Evolutionary conservation across 1,139 yeast species (phyloP).

Genomic region (Candida tunisiensis): DNA sequence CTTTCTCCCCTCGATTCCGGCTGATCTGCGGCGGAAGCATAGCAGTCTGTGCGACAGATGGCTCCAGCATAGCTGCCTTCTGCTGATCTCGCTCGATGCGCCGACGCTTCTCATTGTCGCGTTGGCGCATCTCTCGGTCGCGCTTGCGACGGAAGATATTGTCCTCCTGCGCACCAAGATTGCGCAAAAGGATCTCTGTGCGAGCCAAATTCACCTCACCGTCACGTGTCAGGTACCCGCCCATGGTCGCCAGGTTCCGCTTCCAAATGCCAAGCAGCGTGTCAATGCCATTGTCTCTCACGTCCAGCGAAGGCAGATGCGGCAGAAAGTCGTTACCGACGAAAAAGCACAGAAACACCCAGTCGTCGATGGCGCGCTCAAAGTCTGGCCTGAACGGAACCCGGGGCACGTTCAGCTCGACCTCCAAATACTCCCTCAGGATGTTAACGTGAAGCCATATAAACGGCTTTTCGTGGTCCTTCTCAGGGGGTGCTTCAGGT

Average conservation of each 20-base stretch:
- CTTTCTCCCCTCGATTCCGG: conserved; percentile 38
- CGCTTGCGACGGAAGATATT: conserved; percentile 59
- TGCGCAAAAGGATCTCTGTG: conserved; percentile 53
- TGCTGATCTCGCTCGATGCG: conserved; percentile 3
- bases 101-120: conserved; percentile 28
- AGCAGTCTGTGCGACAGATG: conserved; percentile 3
- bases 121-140: conserved; percentile 49
- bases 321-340: conserved; percentile 98
- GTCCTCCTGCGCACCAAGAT: conserved; percentile 58
- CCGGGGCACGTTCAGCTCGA: conserved; percentile 57
- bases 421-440: conserved; percentile 71
- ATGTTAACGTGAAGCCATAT: conserved; percentile 87
- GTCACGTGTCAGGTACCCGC: conserved; percentile 76
- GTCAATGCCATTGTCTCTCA: conserved; percentile 88
- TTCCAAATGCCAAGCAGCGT: conserved; percentile 74
- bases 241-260: conserved; percentile 42
- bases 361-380: conserved; percentile 94
- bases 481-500: conserved; percentile 8
- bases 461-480: conserved; percentile 58
- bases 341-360: conserved; percentile 98
- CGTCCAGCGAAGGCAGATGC: conserved; percentile 87
- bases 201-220: conserved; percentile 63
- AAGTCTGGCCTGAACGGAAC: conserved; percentile 64
- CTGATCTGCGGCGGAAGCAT: conserved; percentile 6
- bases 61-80: conserved; percentile 3